phyloP scores from a whole-genome alignment of 805 yeast genomes.

The Limtongia smithiae region DNA sequence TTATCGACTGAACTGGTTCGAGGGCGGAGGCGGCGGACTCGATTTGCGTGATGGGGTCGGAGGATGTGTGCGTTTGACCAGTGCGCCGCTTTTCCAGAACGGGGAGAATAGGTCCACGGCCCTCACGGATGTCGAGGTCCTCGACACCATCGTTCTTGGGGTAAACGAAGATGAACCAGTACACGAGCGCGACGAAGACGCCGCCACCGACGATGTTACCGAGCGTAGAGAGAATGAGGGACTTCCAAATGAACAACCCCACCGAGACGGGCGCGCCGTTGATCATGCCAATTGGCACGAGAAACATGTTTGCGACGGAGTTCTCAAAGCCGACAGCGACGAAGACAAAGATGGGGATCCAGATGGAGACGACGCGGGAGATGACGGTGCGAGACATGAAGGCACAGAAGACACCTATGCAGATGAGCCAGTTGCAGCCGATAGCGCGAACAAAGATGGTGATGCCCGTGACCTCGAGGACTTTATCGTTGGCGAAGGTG shows the following conservation, averaged over 20 bases:
- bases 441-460: conserved; percentile 36
- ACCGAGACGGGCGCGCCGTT: conserved; percentile 64
- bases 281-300: conserved; percentile 61
- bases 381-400: conserved; percentile 76
- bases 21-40: too few relatives aligned
- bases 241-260: conserved; percentile 66
- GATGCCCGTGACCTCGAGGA: conserved; percentile 11
- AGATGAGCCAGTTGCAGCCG: conserved; percentile 75
- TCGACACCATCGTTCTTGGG: conserved; percentile 27
- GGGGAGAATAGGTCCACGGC: conserved; percentile 14
- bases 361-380: conserved; percentile 62
- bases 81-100: conserved; percentile 3
- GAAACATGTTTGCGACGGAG: conserved; percentile 77
- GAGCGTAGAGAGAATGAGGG: conserved; percentile 62
- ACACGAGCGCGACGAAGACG: conserved; percentile 58
- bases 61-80: too few relatives aligned
- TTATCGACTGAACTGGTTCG: too few relatives aligned
- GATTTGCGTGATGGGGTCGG: too few relatives aligned
- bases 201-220: conserved; percentile 82
- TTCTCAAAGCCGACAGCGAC: conserved; percentile 78
- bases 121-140: conserved; percentile 24
- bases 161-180: conserved; percentile 65
- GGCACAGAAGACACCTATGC: conserved; percentile 71
- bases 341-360: conserved; percentile 70
- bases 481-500: conserved; percentile 22